Evolutionary conservation across 2,329 filamentous ascomycete genomes (phyloP), one percentile per base, ranked within the genome.

Genomic region (Aspergillus sp.): DNA sequence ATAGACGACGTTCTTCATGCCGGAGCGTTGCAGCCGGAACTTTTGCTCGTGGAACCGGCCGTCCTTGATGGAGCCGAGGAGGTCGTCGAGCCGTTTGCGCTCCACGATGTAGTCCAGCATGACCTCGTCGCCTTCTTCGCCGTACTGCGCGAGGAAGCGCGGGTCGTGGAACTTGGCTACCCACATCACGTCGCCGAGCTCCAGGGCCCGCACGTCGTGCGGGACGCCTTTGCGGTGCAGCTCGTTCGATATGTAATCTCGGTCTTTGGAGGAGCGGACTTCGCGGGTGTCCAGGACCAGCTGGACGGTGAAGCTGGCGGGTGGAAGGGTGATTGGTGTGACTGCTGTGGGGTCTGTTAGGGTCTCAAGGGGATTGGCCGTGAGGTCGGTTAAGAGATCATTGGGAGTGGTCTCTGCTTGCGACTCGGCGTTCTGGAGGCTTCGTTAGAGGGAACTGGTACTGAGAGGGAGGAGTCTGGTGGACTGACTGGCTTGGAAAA

Each of bases 21-120:
- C 89, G 0, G 84, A 89, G 47, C 84, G 84, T 50, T 82, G 81
- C 10, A 93, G 78, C 1, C 89, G 86, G 65, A 91, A 93, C 66
- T 94, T 93, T 66, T 94, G 89, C 67, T 94, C 89, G 60, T 88
- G 87, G 61, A 91, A 93, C 2, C 89, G 84, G 1, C 88, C 88
- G 57, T 93, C 89, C 68, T 88, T 91, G 72, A 94, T 90, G 56
- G 88, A 91, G 47, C 81, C 76, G n/a, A 93, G 80, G 44, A 94
- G 74, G 67, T 94, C 89, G 64, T 93, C 89, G 0, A 92, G 79
- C 7, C 89, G 80, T 67, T 94, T 94, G 55, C 89, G 81, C 71
- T 94, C 89, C 1, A 91, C 81, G 42, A 94, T 89, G 79, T 86
- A 90, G 68, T 93, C 89, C 4, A 94, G 76, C 44, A 91, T 83